Evolutionary conservation across 331 rosid species (phyloP).

Genomic region (Telfairia occidentalis): DNA sequence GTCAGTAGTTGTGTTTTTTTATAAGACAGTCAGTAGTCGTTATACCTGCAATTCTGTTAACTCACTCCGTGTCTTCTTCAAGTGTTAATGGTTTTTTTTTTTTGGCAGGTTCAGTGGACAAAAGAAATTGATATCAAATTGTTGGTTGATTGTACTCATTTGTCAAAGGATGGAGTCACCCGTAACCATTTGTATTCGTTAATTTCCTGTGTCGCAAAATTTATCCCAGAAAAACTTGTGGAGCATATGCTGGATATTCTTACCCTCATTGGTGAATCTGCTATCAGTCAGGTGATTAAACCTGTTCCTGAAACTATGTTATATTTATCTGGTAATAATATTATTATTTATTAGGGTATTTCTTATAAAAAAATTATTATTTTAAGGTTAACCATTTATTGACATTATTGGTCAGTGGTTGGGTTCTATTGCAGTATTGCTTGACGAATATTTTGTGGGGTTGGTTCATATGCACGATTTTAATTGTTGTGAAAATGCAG

Average conservation of each 20-base stretch:
- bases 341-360: too few species aligned
- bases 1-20: background rate
- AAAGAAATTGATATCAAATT: constrained; percentile 38
- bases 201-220: constrained; percentile 48
- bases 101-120: constrained; percentile 33
- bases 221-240: constrained; percentile 45
- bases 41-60: background rate
- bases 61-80: background rate
- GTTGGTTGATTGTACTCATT: constrained; percentile 54
- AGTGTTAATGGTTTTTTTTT: background rate
- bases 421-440: background rate
- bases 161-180: constrained; percentile 40
- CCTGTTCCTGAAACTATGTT: background rate
- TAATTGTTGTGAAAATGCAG: background rate
- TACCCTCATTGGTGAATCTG: constrained; percentile 56
- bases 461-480: too few species aligned
- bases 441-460: background rate
- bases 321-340: background rate
- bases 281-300: constrained; percentile 60
- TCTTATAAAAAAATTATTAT: too few species aligned
- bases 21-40: background rate
- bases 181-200: constrained; percentile 65
- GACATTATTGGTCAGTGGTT: background rate
- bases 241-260: constrained; percentile 61
- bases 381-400: background rate